Conservation (phyloP, 1,139 yeast species). For the Diutina neorugosa region DNA sequence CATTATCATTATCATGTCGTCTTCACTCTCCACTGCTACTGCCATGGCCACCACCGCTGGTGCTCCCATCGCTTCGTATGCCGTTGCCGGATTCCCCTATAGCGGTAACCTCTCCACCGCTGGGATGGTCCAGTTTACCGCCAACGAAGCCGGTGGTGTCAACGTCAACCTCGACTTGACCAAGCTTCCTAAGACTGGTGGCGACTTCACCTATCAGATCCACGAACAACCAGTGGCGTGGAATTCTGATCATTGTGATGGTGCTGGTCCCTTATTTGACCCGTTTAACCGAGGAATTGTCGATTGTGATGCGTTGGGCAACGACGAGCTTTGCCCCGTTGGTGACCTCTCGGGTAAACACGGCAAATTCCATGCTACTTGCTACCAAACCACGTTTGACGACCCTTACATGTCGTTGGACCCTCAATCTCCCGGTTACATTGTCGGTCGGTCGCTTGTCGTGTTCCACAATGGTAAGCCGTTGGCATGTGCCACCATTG, state of each 20-base stretch:
- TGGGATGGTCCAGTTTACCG: conserved; percentile 40
- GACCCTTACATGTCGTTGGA: conserved; percentile 46
- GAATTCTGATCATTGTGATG: conserved; percentile 23
- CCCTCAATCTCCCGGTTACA: conserved; percentile 31
- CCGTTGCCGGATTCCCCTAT: conserved; percentile 45
- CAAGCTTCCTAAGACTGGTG: conserved; percentile 42
- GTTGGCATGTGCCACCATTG: conserved; percentile 51
- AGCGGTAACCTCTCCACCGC: conserved; percentile 23
- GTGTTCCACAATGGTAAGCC: conserved; percentile 39
- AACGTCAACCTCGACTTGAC: conserved; percentile 48
- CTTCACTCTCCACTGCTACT: neutral
- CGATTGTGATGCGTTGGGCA: conserved; percentile 31
- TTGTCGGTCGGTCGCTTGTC: conserved; percentile 41
- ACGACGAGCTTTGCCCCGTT: conserved; percentile 43
- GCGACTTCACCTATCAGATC: conserved; percentile 46
- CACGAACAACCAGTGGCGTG: conserved; percentile 35
- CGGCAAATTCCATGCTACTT: conserved; percentile 44
- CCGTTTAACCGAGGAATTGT: conserved; percentile 34
- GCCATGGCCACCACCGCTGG: neutral
- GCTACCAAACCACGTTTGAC: conserved; percentile 38
- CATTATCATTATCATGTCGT: neutral
- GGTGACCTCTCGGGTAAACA: conserved; percentile 59
- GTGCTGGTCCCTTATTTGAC: conserved; percentile 39
- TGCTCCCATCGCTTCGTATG: conserved; percentile 8
- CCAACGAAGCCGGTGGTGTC: conserved; percentile 31